phyloP scores from a whole-genome alignment of 306 rosid genomes.

The Oxytropis ochrocephala region DNA sequence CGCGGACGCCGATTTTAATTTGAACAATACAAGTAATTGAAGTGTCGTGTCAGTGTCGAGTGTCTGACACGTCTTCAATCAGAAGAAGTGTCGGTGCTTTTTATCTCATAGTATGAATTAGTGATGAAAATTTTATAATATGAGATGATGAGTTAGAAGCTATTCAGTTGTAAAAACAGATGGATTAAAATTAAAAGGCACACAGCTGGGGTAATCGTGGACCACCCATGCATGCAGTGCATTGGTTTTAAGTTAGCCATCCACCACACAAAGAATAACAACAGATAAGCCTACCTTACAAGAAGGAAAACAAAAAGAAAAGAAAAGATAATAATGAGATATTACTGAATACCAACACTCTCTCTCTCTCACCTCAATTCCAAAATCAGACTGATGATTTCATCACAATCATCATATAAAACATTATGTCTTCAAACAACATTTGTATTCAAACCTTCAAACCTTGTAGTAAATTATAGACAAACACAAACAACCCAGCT shows the following conservation, averaged over 20 bases:
- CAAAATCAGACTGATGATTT: constrained; percentile 27
- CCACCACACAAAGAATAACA: constrained; percentile 15
- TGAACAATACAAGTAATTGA: no score
- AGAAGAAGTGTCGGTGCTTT: no score
- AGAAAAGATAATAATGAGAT: background rate
- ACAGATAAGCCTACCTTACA: constrained; percentile 2
- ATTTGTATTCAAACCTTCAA: constrained; percentile 14
- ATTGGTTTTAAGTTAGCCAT: no score
- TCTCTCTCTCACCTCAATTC: background rate
- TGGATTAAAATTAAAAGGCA: background rate
- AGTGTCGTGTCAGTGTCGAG: no score
- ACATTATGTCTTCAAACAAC: constrained; percentile 23
- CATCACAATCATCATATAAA: constrained; percentile 31
- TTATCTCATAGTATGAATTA: no score
- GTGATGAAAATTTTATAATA: no score
- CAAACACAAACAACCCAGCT: background rate
- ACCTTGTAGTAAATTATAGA: constrained; percentile 11
- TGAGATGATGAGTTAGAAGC: no score
- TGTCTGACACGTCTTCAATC: no score
- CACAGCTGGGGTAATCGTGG: background rate
- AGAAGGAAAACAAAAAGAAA: background rate
- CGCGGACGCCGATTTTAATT: no score
- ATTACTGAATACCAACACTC: background rate
- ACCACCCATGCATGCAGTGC: no score
- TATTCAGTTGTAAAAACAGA: no score